phyloP scores from a whole-genome alignment of 352 stramenopile genomes.

The Phytophthora pluvialis region DNA sequence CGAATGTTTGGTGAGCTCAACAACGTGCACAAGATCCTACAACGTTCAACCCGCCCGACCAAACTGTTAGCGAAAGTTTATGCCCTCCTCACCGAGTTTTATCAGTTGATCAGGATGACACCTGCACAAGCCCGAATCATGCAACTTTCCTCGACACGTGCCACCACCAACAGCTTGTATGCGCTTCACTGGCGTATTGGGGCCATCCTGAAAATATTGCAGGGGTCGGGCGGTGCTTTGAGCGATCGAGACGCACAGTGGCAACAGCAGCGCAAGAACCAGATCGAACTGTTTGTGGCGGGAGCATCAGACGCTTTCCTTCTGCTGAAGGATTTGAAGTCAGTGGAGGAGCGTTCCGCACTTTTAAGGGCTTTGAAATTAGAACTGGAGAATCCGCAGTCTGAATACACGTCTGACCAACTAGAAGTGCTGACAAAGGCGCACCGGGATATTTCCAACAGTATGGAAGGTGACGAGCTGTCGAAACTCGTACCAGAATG shows the following conservation, averaged over 20 bases:
- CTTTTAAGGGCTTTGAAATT: neutral
- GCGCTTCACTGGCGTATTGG: conserved; percentile 10
- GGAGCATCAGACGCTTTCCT: neutral
- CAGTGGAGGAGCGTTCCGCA: neutral
- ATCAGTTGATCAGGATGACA: conserved; percentile 2
- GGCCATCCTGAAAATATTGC: neutral
- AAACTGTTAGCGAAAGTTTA: conserved; percentile 2
- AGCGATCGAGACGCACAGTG: neutral
- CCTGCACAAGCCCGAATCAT: conserved; percentile 9
- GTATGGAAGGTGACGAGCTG: neutral
- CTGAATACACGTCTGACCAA: conserved; percentile 6
- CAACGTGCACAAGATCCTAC: neutral
- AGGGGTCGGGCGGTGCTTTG: neutral
- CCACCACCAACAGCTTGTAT: conserved; percentile 4
- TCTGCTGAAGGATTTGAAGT: conserved; percentile 12
- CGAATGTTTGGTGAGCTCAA: neutral
- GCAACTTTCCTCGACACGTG: conserved; percentile 3
- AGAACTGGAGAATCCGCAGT: conserved; percentile 2
- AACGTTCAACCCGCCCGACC: neutral
- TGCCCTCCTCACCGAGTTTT: conserved; percentile 7
- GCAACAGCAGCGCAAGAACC: neutral
- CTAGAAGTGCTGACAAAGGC: neutral
- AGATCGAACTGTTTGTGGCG: neutral
- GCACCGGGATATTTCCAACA: neutral
- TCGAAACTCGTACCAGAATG: conserved; percentile 5